A percentile compares a stretch with the other conserved stretches of the same genome.
Conservation (phyloP, 2,329 filamentous ascomycete species). For the Coniochaeta prunicola region DNA sequence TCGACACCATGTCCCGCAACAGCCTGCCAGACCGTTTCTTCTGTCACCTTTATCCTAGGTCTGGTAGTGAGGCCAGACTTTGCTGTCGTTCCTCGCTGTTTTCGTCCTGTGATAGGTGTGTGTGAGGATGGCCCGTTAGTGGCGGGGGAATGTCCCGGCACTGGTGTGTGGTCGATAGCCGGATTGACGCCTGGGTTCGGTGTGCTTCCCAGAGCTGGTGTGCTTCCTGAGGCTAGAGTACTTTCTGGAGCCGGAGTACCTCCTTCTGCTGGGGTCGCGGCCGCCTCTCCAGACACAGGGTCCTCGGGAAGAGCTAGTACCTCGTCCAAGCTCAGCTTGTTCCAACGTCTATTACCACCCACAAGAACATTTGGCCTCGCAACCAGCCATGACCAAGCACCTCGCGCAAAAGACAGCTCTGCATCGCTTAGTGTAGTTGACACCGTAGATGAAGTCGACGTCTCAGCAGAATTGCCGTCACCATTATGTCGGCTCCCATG, state of each 20-base stretch:
- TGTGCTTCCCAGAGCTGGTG: neutral
- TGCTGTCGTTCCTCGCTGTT: neutral
- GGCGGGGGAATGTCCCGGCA: neutral
- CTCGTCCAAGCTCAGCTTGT: constrained; percentile 30
- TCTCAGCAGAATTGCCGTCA: neutral
- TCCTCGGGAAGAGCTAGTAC: constrained; percentile 29
- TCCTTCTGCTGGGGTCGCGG: neutral
- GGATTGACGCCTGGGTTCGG: neutral
- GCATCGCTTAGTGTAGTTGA: constrained; percentile 11
- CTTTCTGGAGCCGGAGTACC: neutral
- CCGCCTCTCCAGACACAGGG: neutral
- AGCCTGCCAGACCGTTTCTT: constrained; percentile 51
- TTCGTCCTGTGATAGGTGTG: constrained; percentile 2
- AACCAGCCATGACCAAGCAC: constrained; percentile 33
- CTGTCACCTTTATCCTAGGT: constrained; percentile 39
- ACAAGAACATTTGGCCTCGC: constrained; percentile 32
- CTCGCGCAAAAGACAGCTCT: constrained; percentile 27
- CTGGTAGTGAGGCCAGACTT: constrained; percentile 4
- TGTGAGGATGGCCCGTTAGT: neutral
- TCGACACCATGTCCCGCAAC: constrained; percentile 53
- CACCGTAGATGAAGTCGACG: neutral
- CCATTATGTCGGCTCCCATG: neutral
- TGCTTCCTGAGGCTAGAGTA: neutral
- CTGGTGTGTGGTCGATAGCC: constrained; percentile 3
- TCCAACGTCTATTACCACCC: constrained; percentile 25